Percentiles rank a stretch among this genome's conserved stretches.
Evolutionary conservation across 1,284 basidiomycete species (phyloP).

Genomic region (Blastosporella zonata): DNA sequence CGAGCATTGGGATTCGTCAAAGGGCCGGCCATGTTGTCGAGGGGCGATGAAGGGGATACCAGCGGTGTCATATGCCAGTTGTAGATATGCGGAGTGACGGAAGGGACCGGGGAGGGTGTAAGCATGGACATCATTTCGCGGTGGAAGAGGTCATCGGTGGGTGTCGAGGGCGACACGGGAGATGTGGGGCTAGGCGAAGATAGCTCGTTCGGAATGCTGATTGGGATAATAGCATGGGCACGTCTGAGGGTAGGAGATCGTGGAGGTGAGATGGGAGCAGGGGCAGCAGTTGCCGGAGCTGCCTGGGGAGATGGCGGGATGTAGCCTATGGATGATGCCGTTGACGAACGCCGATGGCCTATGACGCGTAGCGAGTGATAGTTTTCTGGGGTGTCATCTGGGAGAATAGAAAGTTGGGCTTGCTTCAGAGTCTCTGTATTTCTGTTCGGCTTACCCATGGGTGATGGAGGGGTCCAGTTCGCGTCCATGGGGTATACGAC

Average conservation of each 20-base stretch:
- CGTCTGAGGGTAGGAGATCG: slow-evolving; percentile 27
- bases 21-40: slow-evolving; percentile 29
- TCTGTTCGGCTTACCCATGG: slow-evolving; percentile 3
- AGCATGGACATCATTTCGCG: slow-evolving; percentile 25
- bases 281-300: slow-evolving; percentile 19
- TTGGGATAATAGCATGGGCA: slow-evolving; percentile 31
- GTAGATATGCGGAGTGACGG: slow-evolving; percentile 46
- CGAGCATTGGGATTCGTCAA: slow-evolving; percentile 48
- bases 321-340: slow-evolving; percentile 19
- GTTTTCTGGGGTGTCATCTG: neutral
- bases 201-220: slow-evolving; percentile 28
- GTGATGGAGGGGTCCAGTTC: slow-evolving; percentile 10
- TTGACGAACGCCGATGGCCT: slow-evolving; percentile 18
- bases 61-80: slow-evolving; percentile 32
- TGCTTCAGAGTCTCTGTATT: neutral
- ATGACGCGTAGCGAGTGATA: slow-evolving; percentile 1
- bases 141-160: slow-evolving; percentile 22
- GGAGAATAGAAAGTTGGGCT: neutral
- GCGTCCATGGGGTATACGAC: slow-evolving; percentile 31
- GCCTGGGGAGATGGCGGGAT: slow-evolving; percentile 26
- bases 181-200: slow-evolving; percentile 27
- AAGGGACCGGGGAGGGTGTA: slow-evolving; percentile 46
- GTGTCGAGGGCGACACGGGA: slow-evolving; percentile 27
- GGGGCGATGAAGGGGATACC: slow-evolving; percentile 27
- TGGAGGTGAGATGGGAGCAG: slow-evolving; percentile 15